These are phyloP conservation scores for Colletotrichum coccodes DNA, from an alignment of 2,329 filamentous ascomycete genomes.

Conservation along the genomic window DNA sequence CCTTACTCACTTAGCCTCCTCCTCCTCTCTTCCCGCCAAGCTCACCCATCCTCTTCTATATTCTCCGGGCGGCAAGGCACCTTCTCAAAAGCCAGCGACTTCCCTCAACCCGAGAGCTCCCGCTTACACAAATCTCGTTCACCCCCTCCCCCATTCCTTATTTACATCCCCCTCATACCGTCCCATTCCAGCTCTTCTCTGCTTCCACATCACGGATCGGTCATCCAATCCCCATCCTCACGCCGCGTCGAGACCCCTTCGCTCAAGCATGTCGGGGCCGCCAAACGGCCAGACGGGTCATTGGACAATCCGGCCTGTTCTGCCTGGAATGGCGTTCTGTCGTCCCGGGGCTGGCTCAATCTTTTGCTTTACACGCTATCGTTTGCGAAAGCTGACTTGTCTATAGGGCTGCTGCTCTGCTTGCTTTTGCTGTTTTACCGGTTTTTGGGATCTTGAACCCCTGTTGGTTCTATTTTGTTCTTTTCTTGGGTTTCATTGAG, in stretches of 20 bases:
- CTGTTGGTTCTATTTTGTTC: neutral
- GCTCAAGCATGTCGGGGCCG: constrained; percentile 10
- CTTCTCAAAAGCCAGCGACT: too few species aligned
- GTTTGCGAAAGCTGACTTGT: neutral
- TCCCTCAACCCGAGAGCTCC: too few species aligned
- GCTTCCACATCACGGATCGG: constrained; percentile 4
- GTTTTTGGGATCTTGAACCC: neutral
- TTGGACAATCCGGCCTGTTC: neutral
- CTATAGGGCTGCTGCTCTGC: neutral
- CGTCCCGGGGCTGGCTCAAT: neutral
- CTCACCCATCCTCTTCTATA: too few species aligned
- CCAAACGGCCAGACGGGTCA: neutral
- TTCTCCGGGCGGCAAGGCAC: too few species aligned
- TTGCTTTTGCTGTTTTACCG: neutral
- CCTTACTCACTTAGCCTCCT: too few species aligned
- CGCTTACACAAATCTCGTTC: too few species aligned
- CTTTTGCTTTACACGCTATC: neutral
- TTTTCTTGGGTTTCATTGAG: constrained; percentile 12
- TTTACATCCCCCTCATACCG: neutral
- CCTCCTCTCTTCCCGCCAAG: too few species aligned
- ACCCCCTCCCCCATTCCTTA: neutral
- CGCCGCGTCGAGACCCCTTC: constrained; percentile 8
- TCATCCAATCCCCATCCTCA: constrained; percentile 1
- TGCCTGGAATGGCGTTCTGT: neutral
- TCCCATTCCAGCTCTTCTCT: neutral